These are phyloP conservation scores for Coniferiporia weirii DNA, from an alignment of 1,284 basidiomycete genomes.

Conservation along the genomic window DNA sequence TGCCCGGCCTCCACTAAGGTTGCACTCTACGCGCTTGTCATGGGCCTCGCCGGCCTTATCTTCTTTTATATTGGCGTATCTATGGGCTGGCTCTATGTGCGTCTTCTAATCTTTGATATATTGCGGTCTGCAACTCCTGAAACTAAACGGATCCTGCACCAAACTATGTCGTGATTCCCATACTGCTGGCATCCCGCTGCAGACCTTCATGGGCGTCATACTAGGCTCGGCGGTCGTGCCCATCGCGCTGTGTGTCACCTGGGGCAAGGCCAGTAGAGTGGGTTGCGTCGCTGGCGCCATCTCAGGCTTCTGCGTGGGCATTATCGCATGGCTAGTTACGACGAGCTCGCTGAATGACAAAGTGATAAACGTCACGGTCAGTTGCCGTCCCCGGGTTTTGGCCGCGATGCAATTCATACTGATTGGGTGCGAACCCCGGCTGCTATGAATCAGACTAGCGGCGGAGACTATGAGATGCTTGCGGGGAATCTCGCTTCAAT, in stretches of 20 bases:
- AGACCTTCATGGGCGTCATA: conserved; percentile 81
- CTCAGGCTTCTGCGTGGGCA: conserved; percentile 63
- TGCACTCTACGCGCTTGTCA: conserved; percentile 67
- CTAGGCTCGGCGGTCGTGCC: conserved; percentile 85
- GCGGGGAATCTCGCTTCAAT: conserved; percentile 87
- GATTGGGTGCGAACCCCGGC: conserved; percentile 16
- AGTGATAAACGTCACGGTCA: conserved; percentile 66
- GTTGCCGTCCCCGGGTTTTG: conserved; percentile 23
- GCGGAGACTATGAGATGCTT: conserved; percentile 76
- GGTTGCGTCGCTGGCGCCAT: conserved; percentile 74
- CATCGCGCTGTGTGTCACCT: conserved; percentile 78
- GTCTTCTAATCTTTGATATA: conserved; percentile 23
- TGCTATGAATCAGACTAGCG: conserved; percentile 32
- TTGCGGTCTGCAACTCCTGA: conserved; percentile 7
- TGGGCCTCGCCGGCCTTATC: conserved; percentile 78
- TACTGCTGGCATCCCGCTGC: background rate
- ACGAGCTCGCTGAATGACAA: conserved; percentile 66
- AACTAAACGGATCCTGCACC: conserved; percentile 1
- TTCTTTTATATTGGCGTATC: conserved; percentile 88
- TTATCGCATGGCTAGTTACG: conserved; percentile 83
- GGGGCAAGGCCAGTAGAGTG: conserved; percentile 78
- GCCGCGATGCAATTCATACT: conserved; percentile 4
- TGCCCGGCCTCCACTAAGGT: conserved; percentile 38
- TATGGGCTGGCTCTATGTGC: conserved; percentile 83
- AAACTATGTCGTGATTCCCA: background rate